Evolutionary conservation across 768 basidiomycete genomes (phyloP).

Genomic region (Polyporus arcularius): DNA sequence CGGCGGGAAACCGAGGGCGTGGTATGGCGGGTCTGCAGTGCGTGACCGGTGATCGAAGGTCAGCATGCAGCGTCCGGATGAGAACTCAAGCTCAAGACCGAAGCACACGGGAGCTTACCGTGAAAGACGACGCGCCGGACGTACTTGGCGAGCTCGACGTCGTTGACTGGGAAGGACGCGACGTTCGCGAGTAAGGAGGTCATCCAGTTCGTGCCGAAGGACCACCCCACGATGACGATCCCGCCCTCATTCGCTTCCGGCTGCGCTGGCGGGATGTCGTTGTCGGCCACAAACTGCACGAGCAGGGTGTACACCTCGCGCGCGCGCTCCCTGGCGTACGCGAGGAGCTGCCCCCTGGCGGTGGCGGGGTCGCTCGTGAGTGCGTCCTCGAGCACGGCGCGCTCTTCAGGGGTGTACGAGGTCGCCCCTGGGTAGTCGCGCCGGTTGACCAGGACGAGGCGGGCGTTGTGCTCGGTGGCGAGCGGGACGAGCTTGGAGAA

Average conservation of each 20-base stretch:
- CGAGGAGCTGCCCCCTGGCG: neutral
- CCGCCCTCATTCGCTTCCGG: neutral
- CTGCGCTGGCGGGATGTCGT: slow-evolving; percentile 27
- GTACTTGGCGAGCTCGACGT: neutral
- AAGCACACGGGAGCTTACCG: neutral
- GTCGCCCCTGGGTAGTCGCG: slow-evolving; percentile 32
- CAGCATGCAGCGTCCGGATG: neutral
- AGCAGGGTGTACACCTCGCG: slow-evolving; percentile 38
- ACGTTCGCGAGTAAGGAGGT: slow-evolving; percentile 21
- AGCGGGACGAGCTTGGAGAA: slow-evolving; percentile 25
- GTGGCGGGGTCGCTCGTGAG: neutral
- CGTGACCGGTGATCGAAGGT: neutral
- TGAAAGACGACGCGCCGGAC: neutral
- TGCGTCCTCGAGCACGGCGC: neutral
- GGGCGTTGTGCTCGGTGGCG: slow-evolving; percentile 20
- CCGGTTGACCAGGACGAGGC: slow-evolving; percentile 28
- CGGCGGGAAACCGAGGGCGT: neutral
- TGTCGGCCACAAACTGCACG: slow-evolving; percentile 32
- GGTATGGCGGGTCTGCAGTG: neutral
- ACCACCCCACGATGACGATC: slow-evolving; percentile 38
- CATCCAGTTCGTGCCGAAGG: slow-evolving; percentile 31
- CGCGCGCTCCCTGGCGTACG: slow-evolving; percentile 30
- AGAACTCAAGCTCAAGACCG: neutral
- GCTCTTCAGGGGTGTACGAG: slow-evolving; percentile 23
- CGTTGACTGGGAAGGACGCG: slow-evolving; percentile 14